A percentile compares a stretch with the other conserved stretches of the same genome.
Evolutionary conservation across 2,329 filamentous ascomycete species (phyloP).

Genomic region (Oidium heveae): DNA sequence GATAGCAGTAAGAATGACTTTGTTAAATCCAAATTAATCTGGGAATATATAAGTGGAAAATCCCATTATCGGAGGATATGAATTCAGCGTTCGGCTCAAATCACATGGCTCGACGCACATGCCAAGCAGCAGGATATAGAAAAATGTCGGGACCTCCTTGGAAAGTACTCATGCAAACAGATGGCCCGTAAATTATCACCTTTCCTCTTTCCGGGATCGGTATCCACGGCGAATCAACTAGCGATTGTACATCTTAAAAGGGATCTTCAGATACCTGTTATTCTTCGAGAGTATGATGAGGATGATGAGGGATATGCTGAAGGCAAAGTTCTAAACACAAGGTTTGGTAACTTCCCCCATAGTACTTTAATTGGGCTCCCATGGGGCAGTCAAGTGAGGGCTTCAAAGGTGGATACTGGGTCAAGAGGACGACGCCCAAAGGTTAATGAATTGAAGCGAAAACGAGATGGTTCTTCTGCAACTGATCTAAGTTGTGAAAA

Average conservation of each 20-base stretch:
- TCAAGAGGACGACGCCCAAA: constrained; percentile 55
- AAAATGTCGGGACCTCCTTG: too few species aligned
- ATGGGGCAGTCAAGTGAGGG: constrained; percentile 81
- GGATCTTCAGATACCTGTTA: constrained; percentile 58
- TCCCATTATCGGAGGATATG: too few species aligned
- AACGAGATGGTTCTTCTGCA: constrained; percentile 17
- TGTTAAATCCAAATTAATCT: too few species aligned
- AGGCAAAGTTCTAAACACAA: constrained; percentile 64
- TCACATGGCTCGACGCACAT: not conserved
- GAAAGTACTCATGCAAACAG: not conserved
- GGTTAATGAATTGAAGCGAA: constrained; percentile 23
- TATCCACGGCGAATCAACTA: constrained; percentile 38
- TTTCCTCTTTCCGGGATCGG: constrained; percentile 47
- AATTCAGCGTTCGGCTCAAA: not conserved
- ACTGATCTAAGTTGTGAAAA: constrained; percentile 4
- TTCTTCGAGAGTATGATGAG: constrained; percentile 35
- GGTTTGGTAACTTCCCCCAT: constrained; percentile 78
- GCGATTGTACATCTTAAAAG: constrained; percentile 74
- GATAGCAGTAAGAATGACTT: too few species aligned
- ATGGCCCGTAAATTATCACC: constrained; percentile 28
- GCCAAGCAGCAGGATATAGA: too few species aligned
- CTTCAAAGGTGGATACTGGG: constrained; percentile 74
- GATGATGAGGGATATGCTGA: constrained; percentile 48
- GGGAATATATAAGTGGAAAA: too few species aligned
- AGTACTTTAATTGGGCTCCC: constrained; percentile 50